A percentile compares a stretch with the other conserved stretches of the same genome.
Conservation (phyloP, 306 rosid genomes). For the Acacia confusa region DNA sequence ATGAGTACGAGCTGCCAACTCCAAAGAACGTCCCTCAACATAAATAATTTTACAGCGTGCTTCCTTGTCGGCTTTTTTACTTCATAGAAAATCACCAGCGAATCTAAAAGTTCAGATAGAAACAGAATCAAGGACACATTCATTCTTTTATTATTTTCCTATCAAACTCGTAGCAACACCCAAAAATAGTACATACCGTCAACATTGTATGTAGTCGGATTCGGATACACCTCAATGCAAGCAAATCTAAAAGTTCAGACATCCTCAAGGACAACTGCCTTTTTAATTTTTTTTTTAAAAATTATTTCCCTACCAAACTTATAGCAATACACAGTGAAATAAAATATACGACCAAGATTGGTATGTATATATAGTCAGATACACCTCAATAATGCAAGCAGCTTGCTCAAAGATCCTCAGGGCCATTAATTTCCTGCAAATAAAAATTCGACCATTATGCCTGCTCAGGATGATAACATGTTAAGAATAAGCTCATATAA, state of each 20-base stretch:
- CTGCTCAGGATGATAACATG: neutral
- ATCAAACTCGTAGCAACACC: slow-evolving; percentile 23
- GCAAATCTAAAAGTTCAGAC: slow-evolving; percentile 11
- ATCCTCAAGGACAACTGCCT: slow-evolving; percentile 29
- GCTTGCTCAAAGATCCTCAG: slow-evolving; percentile 62
- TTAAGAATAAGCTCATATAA: slow-evolving; percentile 5
- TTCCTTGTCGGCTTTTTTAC: neutral
- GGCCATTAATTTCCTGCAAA: slow-evolving; percentile 69
- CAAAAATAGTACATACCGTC: slow-evolving; percentile 10
- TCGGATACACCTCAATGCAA: slow-evolving; percentile 25
- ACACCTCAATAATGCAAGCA: slow-evolving; percentile 13
- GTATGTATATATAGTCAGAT: slow-evolving; percentile 19
- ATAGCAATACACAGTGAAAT: slow-evolving; percentile 1
- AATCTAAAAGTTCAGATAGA: slow-evolving; percentile 15
- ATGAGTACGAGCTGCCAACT: neutral
- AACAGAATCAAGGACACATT: slow-evolving; percentile 30
- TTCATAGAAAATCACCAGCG: slow-evolving; percentile 22
- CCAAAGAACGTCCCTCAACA: neutral
- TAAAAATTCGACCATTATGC: slow-evolving; percentile 3
- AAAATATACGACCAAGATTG: slow-evolving; percentile 8
- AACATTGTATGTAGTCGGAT: slow-evolving; percentile 17
- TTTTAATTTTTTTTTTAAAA: no score
- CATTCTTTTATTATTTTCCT: slow-evolving; percentile 31
- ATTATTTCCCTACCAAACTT: slow-evolving; percentile 31
- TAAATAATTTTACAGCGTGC: neutral